phyloP scores from a whole-genome alignment of 768 basidiomycete species.

The Rhizopogon roseolus region DNA sequence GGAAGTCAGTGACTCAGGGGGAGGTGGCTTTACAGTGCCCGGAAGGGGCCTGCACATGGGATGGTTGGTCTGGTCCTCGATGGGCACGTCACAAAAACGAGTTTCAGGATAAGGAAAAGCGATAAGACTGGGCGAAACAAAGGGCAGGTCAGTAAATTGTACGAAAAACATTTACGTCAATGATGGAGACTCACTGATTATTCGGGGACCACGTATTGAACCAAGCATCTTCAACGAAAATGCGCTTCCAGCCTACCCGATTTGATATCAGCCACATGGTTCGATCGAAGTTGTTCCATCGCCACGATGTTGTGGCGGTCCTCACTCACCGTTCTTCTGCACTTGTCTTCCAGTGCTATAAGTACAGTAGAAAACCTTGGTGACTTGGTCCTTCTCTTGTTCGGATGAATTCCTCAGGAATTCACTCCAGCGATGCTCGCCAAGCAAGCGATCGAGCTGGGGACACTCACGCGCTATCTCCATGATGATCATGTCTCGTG shows the following conservation, averaged over 20 bases:
- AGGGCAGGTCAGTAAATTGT: neutral
- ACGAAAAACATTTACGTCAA: neutral
- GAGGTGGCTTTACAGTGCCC: constrained; percentile 19
- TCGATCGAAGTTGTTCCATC: neutral
- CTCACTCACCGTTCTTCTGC: constrained; percentile 38
- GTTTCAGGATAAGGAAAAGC: constrained; percentile 37
- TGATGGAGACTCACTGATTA: constrained; percentile 17
- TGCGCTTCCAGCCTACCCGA: constrained; percentile 41
- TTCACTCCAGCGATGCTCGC: constrained; percentile 38
- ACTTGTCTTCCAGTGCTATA: constrained; percentile 34
- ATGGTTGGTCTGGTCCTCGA: constrained; percentile 32
- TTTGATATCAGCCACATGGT: neutral
- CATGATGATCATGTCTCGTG: constrained; percentile 41
- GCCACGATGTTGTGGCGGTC: neutral
- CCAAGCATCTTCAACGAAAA: constrained; percentile 39
- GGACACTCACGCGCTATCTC: constrained; percentile 31
- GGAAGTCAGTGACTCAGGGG: constrained; percentile 17
- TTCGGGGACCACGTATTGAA: constrained; percentile 26
- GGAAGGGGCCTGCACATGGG: constrained; percentile 43
- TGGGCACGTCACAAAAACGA: constrained; percentile 33
- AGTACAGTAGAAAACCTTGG: constrained; percentile 36
- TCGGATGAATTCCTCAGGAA: constrained; percentile 28
- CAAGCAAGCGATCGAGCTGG: constrained; percentile 32
- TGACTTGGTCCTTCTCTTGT: constrained; percentile 23
- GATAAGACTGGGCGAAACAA: constrained; percentile 19